These are phyloP conservation scores for Aegilops speltoides DNA, from an alignment of 176 grass and related monocot genomes.

Conservation along the genomic window DNA sequence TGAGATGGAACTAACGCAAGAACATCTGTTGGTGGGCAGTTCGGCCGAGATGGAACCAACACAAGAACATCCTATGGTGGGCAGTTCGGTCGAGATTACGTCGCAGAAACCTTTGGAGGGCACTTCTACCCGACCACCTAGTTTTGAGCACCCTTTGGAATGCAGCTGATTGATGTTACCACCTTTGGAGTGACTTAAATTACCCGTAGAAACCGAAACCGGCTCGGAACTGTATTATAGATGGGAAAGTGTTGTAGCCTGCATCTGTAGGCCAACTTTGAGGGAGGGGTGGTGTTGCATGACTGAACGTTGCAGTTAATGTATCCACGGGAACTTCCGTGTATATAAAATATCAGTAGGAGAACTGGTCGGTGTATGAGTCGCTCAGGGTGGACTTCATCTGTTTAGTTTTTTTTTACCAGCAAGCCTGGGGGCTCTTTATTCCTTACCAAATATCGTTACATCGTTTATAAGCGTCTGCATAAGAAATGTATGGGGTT, in stretches of 20 bases:
- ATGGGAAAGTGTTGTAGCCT: not conserved
- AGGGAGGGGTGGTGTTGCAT: not conserved
- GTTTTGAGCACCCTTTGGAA: constrained; percentile 12
- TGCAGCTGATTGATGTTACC: constrained; percentile 5
- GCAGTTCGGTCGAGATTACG: not conserved
- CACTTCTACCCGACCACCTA: constrained; percentile 16
- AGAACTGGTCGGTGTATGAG: not conserved
- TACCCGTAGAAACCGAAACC: not conserved
- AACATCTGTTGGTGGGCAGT: too few relatives aligned
- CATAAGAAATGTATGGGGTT: too few relatives aligned
- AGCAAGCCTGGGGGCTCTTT: too few relatives aligned
- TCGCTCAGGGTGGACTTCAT: not conserved
- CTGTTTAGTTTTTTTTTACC: not conserved
- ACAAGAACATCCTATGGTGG: not conserved
- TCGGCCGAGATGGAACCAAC: too few relatives aligned
- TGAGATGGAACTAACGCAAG: too few relatives aligned
- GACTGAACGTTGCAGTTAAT: not conserved
- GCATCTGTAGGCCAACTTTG: not conserved
- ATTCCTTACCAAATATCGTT: too few relatives aligned
- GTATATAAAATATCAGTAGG: constrained; percentile 7
- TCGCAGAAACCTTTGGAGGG: not conserved
- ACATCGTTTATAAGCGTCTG: too few relatives aligned
- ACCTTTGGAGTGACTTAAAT: not conserved
- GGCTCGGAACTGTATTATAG: not conserved
- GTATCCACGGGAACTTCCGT: not conserved